These are phyloP conservation scores for Kazachstania bromeliacearum DNA, from an alignment of 805 yeast genomes.

Conservation along the genomic window DNA sequence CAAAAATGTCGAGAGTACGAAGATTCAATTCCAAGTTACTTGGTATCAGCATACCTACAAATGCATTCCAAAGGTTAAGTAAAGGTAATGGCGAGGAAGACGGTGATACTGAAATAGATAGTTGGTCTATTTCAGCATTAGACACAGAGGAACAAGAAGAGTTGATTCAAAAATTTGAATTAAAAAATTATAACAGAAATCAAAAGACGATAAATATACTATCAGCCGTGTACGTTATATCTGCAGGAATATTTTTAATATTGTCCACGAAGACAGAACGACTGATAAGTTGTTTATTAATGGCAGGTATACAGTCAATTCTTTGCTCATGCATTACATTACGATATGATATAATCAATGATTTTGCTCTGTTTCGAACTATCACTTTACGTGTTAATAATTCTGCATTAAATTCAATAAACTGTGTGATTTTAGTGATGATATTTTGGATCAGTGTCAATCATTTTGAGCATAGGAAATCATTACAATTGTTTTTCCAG, in stretches of 20 bases:
- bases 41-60: constrained; percentile 1
- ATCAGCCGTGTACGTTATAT: constrained; percentile 14
- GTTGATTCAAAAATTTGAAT: constrained; percentile 20
- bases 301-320: constrained; percentile 18
- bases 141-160: constrained; percentile 29
- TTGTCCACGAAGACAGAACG: constrained; percentile 12
- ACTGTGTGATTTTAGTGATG: constrained; percentile 18
- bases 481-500: constrained; percentile 11
- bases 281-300: constrained; percentile 5
- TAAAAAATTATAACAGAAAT: constrained; percentile 15
- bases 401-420: constrained; percentile 13
- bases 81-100: constrained; percentile 6
- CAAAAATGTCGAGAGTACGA: constrained; percentile 20
- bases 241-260: constrained; percentile 19
- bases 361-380: constrained; percentile 10
- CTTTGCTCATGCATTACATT: constrained; percentile 19
- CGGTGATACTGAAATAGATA: constrained; percentile 3
- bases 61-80: background rate
- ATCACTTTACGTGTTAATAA: constrained; percentile 14
- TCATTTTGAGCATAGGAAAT: constrained; percentile 9
- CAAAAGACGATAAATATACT: constrained; percentile 13
- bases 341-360: constrained; percentile 21
- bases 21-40: constrained; percentile 13
- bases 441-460: constrained; percentile 21
- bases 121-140: constrained; percentile 14